Evolutionary conservation across 192 early-diverging fungal species (phyloP).

Genomic region (Lunasporangiospora selenospora): DNA sequence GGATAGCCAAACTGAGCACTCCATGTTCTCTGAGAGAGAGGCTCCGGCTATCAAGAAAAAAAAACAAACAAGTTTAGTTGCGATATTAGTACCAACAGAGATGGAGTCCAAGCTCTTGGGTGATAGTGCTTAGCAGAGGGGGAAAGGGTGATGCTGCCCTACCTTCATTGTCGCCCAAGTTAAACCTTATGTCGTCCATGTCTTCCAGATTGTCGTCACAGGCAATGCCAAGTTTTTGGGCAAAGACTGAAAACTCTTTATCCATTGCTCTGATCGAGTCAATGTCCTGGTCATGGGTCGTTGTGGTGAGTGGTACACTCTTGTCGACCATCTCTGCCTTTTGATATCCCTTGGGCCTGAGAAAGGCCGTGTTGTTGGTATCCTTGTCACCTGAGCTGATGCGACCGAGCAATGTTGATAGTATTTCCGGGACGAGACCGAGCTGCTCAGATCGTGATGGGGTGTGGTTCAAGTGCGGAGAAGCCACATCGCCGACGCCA

Average conservation of each 20-base stretch:
- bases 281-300: neutral
- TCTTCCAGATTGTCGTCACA: neutral
- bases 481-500: conserved; percentile 75
- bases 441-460: conserved; percentile 28
- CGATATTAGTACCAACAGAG: too few relatives aligned
- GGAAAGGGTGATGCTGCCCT: too few relatives aligned
- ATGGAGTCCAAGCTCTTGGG: too few relatives aligned
- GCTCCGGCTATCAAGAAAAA: conserved; percentile 15
- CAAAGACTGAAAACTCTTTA: neutral
- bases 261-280: conserved; percentile 9
- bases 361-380: conserved; percentile 2
- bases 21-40: conserved; percentile 58
- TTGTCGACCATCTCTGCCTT: conserved; percentile 27
- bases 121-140: too few relatives aligned
- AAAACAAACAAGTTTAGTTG: too few relatives aligned
- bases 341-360: conserved; percentile 27
- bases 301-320: neutral
- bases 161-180: too few relatives aligned
- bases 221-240: conserved; percentile 2
- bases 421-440: conserved; percentile 64
- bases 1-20: conserved; percentile 86
- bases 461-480: conserved; percentile 73
- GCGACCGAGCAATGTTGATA: conserved; percentile 65
- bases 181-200: too few relatives aligned
- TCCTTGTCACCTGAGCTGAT: conserved; percentile 22